phyloP scores from a whole-genome alignment of 208 protist genomes.

The Trypanosoma mega region DNA sequence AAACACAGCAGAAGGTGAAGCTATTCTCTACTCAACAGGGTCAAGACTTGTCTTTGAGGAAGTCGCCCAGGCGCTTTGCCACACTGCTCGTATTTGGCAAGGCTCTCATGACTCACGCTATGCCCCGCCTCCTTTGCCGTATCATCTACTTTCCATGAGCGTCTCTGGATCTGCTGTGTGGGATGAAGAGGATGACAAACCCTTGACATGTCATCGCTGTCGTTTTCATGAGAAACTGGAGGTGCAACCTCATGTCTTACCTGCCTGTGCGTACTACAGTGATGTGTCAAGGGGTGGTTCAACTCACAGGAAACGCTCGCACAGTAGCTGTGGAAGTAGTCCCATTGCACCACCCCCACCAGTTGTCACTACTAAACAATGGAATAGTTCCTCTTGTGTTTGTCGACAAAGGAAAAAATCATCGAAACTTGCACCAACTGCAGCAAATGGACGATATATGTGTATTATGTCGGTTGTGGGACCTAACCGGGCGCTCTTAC shows the following conservation, averaged over 20 bases:
- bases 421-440: constrained; percentile 35
- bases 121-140: constrained; percentile 36
- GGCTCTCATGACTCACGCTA: constrained; percentile 30
- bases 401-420: background rate
- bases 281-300: background rate
- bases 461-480: constrained; percentile 69
- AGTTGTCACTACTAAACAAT: background rate
- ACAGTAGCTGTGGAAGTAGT: background rate
- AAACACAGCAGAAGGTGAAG: background rate
- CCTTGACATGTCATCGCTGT: constrained; percentile 7
- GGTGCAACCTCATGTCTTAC: background rate
- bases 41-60: constrained; percentile 55
- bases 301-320: constrained; percentile 8
- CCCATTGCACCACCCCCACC: background rate
- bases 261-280: constrained; percentile 16
- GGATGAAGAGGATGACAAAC: constrained; percentile 32
- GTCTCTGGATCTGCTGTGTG: constrained; percentile 52
- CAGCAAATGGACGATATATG: constrained; percentile 70
- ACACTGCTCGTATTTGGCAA: constrained; percentile 30
- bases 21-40: constrained; percentile 47
- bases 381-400: background rate
- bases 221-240: background rate
- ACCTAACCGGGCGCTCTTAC: constrained; percentile 45
- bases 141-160: constrained; percentile 55
- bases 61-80: constrained; percentile 44